Base-by-base conservation (phyloP, 306 rosid genomes). In the Casuarina equisetifolia region DNA sequence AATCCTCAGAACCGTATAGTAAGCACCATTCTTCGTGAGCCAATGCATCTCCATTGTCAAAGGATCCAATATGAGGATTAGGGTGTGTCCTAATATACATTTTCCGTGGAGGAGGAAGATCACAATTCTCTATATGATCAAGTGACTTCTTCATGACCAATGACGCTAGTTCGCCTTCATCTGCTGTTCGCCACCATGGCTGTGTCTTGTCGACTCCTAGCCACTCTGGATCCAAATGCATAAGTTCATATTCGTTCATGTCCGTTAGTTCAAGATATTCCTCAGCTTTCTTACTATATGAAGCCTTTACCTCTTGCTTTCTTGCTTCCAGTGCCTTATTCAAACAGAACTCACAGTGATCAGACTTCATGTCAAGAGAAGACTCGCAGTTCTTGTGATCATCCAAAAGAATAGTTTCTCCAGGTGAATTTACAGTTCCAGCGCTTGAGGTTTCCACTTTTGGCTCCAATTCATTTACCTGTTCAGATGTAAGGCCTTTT, bases 71-170 rank as follows among this genome's bases (percentile, higher is more conserved):
- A 69, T 64, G 80, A 74, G 85, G 80, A 84, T 69, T 64, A 52
- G 93, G 84, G 70, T 76, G 75, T 62, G 81, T 84, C 74, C 83
- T 80, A 61, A 80, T 79, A 80, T 83, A 89, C 68, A 75, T 82
- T 81, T 88, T 91, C 78, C 86, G 82, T 53, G 97, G 98, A 39
- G 98, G 97, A 49, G 98, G 98, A 75, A 92, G 98, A 84, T 95
- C 97, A 74, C 97, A 95, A 82, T 95, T 95, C 85, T 84, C 93
- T 9, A 92, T 50, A 80, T 78, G 83, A 74, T 87, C 58, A 36
- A 82, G 86, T 42, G 90, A 83, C 84, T 82, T 92, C 78, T 80
- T 82, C 0, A 81, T 81, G 78, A 89, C 90, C 81, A 91, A 81
- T 80, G 85, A 83, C 68, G 90, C 96, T 55, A 92, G 81, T 82